Evolutionary conservation across 1,139 yeast genomes (phyloP), one percentile per base, ranked within the genome.

Genomic region (Saccharomycopsis hybrid): DNA sequence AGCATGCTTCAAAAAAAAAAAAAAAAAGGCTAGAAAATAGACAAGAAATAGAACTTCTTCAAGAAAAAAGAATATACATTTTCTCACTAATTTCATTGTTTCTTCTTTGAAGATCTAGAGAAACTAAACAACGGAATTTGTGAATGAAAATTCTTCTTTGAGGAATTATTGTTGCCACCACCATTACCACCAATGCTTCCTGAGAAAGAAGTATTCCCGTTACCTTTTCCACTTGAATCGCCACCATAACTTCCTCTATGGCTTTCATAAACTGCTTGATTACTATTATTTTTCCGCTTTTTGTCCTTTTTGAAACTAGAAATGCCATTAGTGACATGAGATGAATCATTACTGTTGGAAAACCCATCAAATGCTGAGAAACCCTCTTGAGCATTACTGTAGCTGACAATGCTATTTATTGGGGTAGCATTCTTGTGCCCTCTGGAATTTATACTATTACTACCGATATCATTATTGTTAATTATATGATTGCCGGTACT

Each of bases 61-160:
- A 18, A 43, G 36, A 38, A 28, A 31, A 39, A 7, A 30, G 35
- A 25, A 33, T 11, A 30, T 36, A 44, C 18, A 35, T 28, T 24
- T 18, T 8, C 4, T 18, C 27, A 30, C 36, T 8, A 36, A n/a
- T 11, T 25, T 27, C 29, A 47, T 5, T 38, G 40, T 28, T 49
- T 49, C 29, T 45, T 49, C 37, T 42, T 45, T 24, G 52, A 33
- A 18, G 48, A 45, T 43, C 52, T 42, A 7, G 51, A 43, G 32
- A 52, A 52, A 13, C 51, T 43, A 28, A 50, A 50, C 13, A 49
- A 29, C 2, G 55, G 55, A 25, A 52, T 52, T 27, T 52, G 55
- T 5, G 55, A 52, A 11, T 38, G 40, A 33, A 52, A 52, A 7
- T 32, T 43, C 35, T 52, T 52, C 44, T 51, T 51, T 11, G 27